A percentile compares a stretch with the other conserved stretches of the same genome.
Conservation (phyloP, 2,329 filamentous ascomycete genomes). For the Epichloe glyceriae region DNA sequence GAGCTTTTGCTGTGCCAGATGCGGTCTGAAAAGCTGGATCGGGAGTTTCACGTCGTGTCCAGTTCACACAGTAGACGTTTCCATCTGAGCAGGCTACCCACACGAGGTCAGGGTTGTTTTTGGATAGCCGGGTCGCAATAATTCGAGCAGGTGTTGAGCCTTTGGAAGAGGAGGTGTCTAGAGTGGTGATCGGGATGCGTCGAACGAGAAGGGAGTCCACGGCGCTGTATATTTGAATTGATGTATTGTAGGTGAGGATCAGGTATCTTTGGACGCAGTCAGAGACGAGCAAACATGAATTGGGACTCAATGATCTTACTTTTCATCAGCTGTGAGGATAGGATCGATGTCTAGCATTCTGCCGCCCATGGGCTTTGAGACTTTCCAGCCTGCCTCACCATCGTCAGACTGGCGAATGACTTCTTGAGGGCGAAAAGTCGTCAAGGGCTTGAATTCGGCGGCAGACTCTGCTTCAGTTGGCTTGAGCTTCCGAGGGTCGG, state of each 20-base stretch:
- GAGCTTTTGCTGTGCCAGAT: constrained; percentile 31
- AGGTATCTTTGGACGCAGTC: constrained; percentile 41
- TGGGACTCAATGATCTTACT: constrained; percentile 28
- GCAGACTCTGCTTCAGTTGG: constrained; percentile 5
- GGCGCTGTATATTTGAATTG: constrained; percentile 70
- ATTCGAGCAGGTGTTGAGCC: constrained; percentile 20
- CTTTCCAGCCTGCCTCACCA: constrained; percentile 35
- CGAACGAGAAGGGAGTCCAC: constrained; percentile 69
- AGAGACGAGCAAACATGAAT: background rate
- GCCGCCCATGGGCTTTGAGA: constrained; percentile 53
- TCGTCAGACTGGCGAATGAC: constrained; percentile 17
- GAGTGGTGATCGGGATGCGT: constrained; percentile 42
- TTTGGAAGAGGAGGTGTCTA: constrained; percentile 15
- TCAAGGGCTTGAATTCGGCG: constrained; percentile 3
- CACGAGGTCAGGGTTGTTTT: constrained; percentile 29
- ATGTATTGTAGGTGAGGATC: constrained; percentile 60
- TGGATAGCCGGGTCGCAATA: constrained; percentile 28
- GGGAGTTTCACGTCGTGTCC: constrained; percentile 35
- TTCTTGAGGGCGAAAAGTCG: constrained; percentile 11
- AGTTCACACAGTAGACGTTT: constrained; percentile 43
- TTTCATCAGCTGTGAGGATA: constrained; percentile 47
- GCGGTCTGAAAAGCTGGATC: constrained; percentile 28
- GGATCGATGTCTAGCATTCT: constrained; percentile 53
- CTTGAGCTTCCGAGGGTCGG: background rate
- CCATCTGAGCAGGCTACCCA: constrained; percentile 51